These are phyloP conservation scores for Adansonia grandidieri DNA, from an alignment of 441 rosid species.

Conservation along the genomic window DNA sequence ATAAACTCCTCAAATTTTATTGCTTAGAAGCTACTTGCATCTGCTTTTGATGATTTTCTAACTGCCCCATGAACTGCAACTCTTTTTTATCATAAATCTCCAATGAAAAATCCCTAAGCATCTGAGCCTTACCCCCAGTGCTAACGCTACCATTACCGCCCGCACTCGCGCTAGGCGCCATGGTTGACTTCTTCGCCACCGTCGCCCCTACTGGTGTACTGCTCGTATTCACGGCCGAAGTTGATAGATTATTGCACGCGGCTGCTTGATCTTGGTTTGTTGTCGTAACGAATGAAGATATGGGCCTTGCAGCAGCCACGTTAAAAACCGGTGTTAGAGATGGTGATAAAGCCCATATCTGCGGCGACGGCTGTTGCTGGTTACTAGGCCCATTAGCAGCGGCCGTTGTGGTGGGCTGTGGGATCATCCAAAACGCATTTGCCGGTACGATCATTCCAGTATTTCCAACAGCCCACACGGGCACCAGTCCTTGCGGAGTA, in stretches of 20 bases:
- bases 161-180: constrained; percentile 51
- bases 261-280: background rate
- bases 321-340: constrained; percentile 41
- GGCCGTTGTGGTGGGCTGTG: constrained; percentile 31
- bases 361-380: constrained; percentile 33
- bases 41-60: constrained; percentile 15
- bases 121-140: constrained; percentile 40
- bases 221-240: constrained; percentile 37
- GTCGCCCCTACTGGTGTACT: constrained; percentile 38
- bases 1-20: background rate
- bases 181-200: constrained; percentile 46
- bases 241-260: constrained; percentile 17
- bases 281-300: constrained; percentile 37
- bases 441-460: constrained; percentile 49
- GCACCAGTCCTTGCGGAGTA: constrained; percentile 42
- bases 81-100: constrained; percentile 55
- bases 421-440: constrained; percentile 59
- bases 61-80: constrained; percentile 47
- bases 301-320: constrained; percentile 43
- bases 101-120: constrained; percentile 52
- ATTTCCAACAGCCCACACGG: constrained; percentile 44
- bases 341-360: constrained; percentile 49
- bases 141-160: constrained; percentile 11
- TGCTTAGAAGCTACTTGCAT: constrained; percentile 4
- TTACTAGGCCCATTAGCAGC: constrained; percentile 25